Conservation (phyloP, 2,329 filamentous ascomycete genomes). For the Colletotrichum phormii region DNA sequence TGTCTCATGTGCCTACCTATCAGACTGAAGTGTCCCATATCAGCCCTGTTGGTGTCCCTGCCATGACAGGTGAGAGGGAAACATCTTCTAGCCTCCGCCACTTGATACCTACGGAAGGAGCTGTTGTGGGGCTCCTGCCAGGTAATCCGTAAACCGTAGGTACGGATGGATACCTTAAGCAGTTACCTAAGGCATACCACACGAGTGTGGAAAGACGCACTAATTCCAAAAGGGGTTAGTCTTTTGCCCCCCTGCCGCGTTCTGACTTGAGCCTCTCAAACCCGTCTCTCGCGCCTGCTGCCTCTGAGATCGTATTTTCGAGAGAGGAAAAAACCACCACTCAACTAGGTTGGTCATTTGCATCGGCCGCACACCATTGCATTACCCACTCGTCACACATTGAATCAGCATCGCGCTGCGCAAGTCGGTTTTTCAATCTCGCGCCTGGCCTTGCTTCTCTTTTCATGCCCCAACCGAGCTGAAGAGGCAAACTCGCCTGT, state of each 20-base stretch:
- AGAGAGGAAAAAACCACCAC: constrained; percentile 10
- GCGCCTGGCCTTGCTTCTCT: neutral
- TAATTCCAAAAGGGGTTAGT: neutral
- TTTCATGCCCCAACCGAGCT: constrained; percentile 22
- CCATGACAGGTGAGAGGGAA: too few relatives aligned
- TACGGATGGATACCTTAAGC: neutral
- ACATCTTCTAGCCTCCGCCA: neutral
- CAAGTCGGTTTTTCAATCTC: neutral
- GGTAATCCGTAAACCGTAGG: neutral
- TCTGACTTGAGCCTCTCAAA: constrained; percentile 11
- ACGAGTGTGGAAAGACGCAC: neutral
- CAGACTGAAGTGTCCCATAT: too few relatives aligned
- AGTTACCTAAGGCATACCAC: neutral
- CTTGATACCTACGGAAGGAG: neutral
- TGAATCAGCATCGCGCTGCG: neutral
- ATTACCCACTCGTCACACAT: neutral
- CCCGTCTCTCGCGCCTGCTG: neutral
- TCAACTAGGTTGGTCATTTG: constrained; percentile 4
- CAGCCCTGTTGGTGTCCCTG: too few relatives aligned
- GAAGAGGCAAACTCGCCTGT: constrained; percentile 29
- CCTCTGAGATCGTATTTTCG: neutral
- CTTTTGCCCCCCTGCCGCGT: neutral
- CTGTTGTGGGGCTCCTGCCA: neutral
- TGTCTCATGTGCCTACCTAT: too few relatives aligned
- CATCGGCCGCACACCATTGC: neutral